These are phyloP conservation scores for Lyophyllum semitale DNA, from an alignment of 768 basidiomycete species.

Conservation along the genomic window DNA sequence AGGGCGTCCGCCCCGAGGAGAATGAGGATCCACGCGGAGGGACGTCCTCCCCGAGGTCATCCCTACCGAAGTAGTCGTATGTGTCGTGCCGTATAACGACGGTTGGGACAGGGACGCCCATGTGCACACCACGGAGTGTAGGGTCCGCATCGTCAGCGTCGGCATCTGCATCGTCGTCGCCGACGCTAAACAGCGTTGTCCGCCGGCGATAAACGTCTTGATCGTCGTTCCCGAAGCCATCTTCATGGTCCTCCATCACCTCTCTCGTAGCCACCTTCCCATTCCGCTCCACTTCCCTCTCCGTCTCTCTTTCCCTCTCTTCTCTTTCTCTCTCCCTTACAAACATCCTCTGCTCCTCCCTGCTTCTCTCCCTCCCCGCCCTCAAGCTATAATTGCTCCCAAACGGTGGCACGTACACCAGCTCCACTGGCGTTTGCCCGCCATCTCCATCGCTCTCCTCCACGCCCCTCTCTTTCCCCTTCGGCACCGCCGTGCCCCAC, in stretches of 20 bases:
- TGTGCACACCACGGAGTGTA: conserved; percentile 7
- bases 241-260: conserved; percentile 25
- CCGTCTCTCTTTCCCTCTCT: conserved; percentile 21
- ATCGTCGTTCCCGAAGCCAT: conserved; percentile 22
- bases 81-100: conserved; percentile 33
- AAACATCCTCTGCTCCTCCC: conserved; percentile 22
- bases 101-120: conserved; percentile 21
- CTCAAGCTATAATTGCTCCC: conserved; percentile 36
- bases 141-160: conserved; percentile 15
- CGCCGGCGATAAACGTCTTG: conserved; percentile 17
- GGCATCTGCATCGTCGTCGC: conserved; percentile 15
- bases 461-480: conserved; percentile 16
- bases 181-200: conserved; percentile 18
- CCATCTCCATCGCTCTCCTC: conserved; percentile 31
- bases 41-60: conserved; percentile 57
- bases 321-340: conserved; percentile 23
- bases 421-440: conserved; percentile 56
- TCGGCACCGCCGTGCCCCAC: conserved; percentile 16
- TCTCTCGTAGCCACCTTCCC: conserved; percentile 10
- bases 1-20: conserved; percentile 7
- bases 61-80: conserved; percentile 62
- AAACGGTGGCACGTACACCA: conserved; percentile 69
- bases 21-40: conserved; percentile 25
- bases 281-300: conserved; percentile 6
- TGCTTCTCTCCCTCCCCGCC: conserved; percentile 18